Percentiles rank a stretch among this genome's conserved stretches.
Conservation (phyloP, 768 basidiomycete species). For the Lactarius evosmus region DNA sequence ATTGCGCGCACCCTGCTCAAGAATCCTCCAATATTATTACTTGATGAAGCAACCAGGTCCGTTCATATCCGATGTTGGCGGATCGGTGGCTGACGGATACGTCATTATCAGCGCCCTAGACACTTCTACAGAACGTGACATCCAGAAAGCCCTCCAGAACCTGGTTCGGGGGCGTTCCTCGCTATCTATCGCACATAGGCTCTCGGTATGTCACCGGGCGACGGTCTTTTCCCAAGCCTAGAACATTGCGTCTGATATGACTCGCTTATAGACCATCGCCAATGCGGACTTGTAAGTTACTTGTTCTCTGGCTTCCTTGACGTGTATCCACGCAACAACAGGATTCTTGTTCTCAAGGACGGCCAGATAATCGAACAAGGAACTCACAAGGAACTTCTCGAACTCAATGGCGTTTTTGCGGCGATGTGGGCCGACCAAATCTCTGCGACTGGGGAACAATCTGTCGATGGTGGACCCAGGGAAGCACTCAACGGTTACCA, state of each 20-base stretch:
- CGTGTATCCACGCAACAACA: conserved; percentile 33
- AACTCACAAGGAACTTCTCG: conserved; percentile 72
- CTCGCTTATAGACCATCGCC: conserved; percentile 46
- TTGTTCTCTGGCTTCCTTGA: conserved; percentile 10
- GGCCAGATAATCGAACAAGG: conserved; percentile 86
- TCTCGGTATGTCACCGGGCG: conserved; percentile 54
- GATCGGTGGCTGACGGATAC: conserved; percentile 5
- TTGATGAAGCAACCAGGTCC: conserved; percentile 74
- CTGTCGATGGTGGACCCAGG: conserved; percentile 40
- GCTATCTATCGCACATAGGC: conserved; percentile 75
- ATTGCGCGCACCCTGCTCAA: conserved; percentile 86
- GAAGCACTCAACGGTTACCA: conserved; percentile 46
- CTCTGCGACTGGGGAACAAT: conserved; percentile 55
- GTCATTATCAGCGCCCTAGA: conserved; percentile 63
- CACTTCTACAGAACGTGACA: conserved; percentile 86
- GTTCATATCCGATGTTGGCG: conserved; percentile 2
- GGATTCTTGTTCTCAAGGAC: conserved; percentile 88
- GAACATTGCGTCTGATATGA: conserved; percentile 17
- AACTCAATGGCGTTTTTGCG: conserved; percentile 68
- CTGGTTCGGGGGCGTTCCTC: conserved; percentile 71
- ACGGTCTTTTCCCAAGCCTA: conserved; percentile 3
- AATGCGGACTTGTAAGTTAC: conserved; percentile 47
- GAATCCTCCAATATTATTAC: conserved; percentile 76
- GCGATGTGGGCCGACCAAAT: conserved; percentile 89
- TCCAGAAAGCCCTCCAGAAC: conserved; percentile 82